Evolutionary conservation across 371 early-diverging fungal genomes (phyloP), one percentile per base, ranked within the genome.

Genomic region (Circinella umbellata): DNA sequence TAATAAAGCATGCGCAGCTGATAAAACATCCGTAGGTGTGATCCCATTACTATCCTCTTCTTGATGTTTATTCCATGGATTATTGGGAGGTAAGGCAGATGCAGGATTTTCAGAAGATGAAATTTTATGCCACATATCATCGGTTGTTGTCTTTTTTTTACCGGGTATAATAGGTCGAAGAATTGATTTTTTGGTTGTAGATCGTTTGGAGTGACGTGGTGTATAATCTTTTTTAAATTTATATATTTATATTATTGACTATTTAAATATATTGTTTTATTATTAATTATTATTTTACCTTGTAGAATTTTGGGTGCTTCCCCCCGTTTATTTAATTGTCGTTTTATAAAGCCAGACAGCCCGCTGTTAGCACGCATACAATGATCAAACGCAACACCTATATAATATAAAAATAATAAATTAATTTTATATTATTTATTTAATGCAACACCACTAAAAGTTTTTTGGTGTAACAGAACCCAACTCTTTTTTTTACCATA

Each of bases 301-400:
- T 64, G 59, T 67, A 76, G 62, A 8, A 49, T 37, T 4, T 49
- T 13, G 2, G 78, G 78, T 20, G 64, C 63, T 34, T 62, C 73
- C 18, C 67, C 73, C 18, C 67, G 64, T 4, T 36, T 37, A 2
- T 54, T 39, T 27, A 27, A 27, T 27, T 74, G 55, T 63, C 68
- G 73, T 64, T 82, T 72, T 18, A 82, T 36, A 79, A 79, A 85
- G n/a, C 64, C 64, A 59, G 71, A 66, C 57, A 85, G 60, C 15
- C 85, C 82, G 64, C 82, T 85, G 59, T 82, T 68, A 18, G 82
- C 77, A 39, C 73, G 57, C 17, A 79, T 73, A 61, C 85, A 85
- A 66, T 85, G 80, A 5, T 70, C 38, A 57, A 79, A 85, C 11
- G 85, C 85, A 36, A 67, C 48, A n/a, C 66, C 78, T 83, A 67